These are phyloP conservation scores for Paratrypanosoma confusum DNA, from an alignment of 208 protist genomes.

Conservation along the genomic window DNA sequence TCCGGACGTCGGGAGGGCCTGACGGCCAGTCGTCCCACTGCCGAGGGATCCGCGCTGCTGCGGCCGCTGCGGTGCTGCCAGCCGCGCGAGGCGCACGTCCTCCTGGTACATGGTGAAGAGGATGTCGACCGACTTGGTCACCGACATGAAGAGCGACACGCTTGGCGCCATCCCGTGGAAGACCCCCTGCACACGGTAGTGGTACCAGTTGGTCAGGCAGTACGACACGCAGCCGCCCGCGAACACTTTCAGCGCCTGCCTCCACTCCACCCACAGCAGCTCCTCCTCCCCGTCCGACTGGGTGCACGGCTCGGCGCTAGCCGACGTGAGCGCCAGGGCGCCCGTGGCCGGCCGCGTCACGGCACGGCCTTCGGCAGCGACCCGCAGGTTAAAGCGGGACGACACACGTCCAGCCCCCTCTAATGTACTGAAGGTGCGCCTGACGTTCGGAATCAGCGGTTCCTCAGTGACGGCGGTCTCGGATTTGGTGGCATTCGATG, in stretches of 20 bases:
- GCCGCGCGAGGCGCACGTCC: slow-evolving; percentile 11
- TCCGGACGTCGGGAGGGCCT: too few relatives aligned
- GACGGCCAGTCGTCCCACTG: slow-evolving; percentile 16
- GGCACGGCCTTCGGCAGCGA: too few relatives aligned
- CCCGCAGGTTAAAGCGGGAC: too few relatives aligned
- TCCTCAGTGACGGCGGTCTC: too few relatives aligned
- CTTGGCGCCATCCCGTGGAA: slow-evolving; percentile 23
- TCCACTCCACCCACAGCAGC: slow-evolving; percentile 18
- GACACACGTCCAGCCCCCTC: too few relatives aligned
- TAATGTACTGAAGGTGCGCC: too few relatives aligned
- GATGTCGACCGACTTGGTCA: slow-evolving; percentile 17
- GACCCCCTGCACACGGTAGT: slow-evolving; percentile 27
- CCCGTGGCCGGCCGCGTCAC: too few relatives aligned
- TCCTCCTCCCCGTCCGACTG: too few relatives aligned
- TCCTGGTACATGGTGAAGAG: slow-evolving; percentile 27
- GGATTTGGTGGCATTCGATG: too few relatives aligned
- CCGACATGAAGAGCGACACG: slow-evolving; percentile 29
- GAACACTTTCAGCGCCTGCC: slow-evolving; percentile 8
- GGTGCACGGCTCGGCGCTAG: too few relatives aligned
- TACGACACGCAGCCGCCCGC: slow-evolving; percentile 1
- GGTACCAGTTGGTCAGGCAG: slow-evolving; percentile 12
- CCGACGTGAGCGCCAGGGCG: too few relatives aligned
- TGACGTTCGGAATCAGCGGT: too few relatives aligned
- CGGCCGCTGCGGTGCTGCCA: slow-evolving; percentile 16
- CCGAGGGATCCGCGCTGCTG: slow-evolving; percentile 3